These are phyloP conservation scores for Rutstroemia sydowiana DNA, from an alignment of 2,329 filamentous ascomycete genomes.

Conservation along the genomic window DNA sequence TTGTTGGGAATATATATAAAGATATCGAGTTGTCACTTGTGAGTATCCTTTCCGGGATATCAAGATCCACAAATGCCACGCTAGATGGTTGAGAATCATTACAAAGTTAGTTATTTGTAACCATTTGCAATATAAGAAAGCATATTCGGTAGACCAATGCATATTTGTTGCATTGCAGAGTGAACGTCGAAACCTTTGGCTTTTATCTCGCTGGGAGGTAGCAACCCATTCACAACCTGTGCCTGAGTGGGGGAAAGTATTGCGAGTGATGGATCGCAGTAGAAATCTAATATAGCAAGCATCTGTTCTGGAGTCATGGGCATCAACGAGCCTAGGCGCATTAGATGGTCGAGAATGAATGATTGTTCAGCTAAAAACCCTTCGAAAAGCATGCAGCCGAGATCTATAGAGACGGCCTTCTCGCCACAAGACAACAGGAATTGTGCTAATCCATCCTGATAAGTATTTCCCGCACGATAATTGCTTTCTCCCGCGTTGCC, in stretches of 20 bases:
- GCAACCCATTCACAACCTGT: too few relatives aligned
- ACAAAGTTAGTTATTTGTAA: too few relatives aligned
- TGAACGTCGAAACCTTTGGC: too few relatives aligned
- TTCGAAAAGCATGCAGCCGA: slow-evolving; percentile 11
- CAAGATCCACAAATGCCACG: too few relatives aligned
- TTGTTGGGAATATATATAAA: not conserved
- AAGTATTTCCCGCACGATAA: slow-evolving; percentile 28
- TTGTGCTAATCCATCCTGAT: slow-evolving; percentile 14
- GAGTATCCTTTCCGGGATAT: not conserved
- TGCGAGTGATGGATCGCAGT: not conserved
- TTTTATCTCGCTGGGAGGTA: too few relatives aligned
- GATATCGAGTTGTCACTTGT: not conserved
- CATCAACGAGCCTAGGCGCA: not conserved
- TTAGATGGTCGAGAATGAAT: slow-evolving; percentile 7
- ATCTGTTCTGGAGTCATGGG: not conserved
- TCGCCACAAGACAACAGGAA: slow-evolving; percentile 6
- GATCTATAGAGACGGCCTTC: slow-evolving; percentile 11
- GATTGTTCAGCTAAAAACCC: slow-evolving; percentile 19
- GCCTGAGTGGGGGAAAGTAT: not conserved
- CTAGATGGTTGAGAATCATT: too few relatives aligned
- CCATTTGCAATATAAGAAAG: not conserved
- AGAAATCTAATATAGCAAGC: not conserved
- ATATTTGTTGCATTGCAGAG: too few relatives aligned
- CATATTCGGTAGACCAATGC: too few relatives aligned
- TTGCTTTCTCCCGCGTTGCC: slow-evolving; percentile 7